Evolutionary conservation across 2,329 filamentous ascomycete genomes (phyloP).

Genomic region (Phoma sp.): DNA sequence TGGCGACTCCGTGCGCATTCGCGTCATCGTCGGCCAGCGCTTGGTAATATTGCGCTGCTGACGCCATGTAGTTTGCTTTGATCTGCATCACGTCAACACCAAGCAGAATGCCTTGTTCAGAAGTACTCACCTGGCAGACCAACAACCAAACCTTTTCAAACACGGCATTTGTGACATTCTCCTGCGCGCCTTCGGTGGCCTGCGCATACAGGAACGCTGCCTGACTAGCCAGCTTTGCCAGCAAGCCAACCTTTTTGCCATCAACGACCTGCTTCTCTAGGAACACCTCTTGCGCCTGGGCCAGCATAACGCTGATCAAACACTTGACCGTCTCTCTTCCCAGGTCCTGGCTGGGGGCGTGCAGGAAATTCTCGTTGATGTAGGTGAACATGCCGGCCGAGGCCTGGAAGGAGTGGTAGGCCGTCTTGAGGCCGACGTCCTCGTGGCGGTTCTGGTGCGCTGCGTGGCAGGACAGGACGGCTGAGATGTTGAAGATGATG

Average conservation of each 20-base stretch:
- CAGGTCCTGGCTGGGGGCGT: constrained; percentile 94
- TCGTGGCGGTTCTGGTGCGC: constrained; percentile 91
- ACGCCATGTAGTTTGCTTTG: constrained; percentile 83
- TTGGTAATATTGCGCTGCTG: constrained; percentile 92
- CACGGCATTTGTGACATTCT: constrained; percentile 87
- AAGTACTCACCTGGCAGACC: constrained; percentile 71
- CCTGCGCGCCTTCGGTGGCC: constrained; percentile 86
- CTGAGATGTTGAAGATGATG: constrained; percentile 99
- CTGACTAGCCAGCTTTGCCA: constrained; percentile 93
- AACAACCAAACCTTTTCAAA: constrained; percentile 95
- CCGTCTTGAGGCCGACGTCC: constrained; percentile 90
- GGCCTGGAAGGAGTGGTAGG: constrained; percentile 97
- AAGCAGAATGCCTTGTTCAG: background rate
- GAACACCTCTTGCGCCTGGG: constrained; percentile 96
- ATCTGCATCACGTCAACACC: constrained; percentile 49
- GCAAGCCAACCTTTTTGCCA: constrained; percentile 86
- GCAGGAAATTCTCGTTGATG: constrained; percentile 99
- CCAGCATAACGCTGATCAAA: constrained; percentile 88
- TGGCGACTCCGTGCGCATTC: constrained; percentile 83
- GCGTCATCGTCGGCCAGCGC: constrained; percentile 89
- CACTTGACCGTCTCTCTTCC: constrained; percentile 96
- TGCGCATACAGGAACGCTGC: constrained; percentile 87
- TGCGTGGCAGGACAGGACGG: constrained; percentile 94
- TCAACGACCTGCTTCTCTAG: constrained; percentile 94
- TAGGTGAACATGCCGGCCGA: constrained; percentile 99